phyloP scores from a whole-genome alignment of 2,329 filamentous ascomycete genomes.

The Aureobasidium sp. region DNA sequence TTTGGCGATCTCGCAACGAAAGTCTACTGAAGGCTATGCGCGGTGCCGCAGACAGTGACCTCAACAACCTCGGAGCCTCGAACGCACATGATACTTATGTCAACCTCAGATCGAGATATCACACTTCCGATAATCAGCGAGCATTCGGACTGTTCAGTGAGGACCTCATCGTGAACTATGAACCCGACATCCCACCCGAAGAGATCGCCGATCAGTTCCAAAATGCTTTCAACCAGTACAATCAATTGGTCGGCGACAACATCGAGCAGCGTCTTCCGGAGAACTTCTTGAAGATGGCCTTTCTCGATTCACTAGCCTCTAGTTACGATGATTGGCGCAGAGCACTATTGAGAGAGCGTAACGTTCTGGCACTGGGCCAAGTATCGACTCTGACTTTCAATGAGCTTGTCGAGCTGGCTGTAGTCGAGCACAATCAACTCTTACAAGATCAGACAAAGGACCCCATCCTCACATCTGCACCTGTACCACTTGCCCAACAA shows the following conservation, averaged over 20 bases:
- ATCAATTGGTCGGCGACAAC: neutral
- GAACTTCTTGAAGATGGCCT: neutral
- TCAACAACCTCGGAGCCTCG: neutral
- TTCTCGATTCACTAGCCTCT: constrained; percentile 41
- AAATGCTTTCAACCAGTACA: neutral
- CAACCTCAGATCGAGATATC: neutral
- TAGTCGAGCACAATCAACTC: neutral
- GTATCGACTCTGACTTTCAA: neutral
- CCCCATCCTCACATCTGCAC: neutral
- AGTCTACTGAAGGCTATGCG: neutral
- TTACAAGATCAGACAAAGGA: neutral
- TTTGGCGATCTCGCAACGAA: neutral
- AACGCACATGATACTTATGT: neutral
- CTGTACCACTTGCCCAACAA: neutral
- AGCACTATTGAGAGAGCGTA: neutral
- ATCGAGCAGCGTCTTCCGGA: neutral
- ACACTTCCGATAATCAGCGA: neutral
- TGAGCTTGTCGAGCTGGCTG: neutral
- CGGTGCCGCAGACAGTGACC: neutral
- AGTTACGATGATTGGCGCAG: constrained; percentile 22
- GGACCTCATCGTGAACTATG: neutral
- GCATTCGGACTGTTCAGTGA: neutral
- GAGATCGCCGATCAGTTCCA: neutral
- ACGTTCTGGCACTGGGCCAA: neutral
- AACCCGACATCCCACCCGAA: neutral